Base-by-base conservation (phyloP, 768 basidiomycete species). In the Mycena kentingensis region DNA sequence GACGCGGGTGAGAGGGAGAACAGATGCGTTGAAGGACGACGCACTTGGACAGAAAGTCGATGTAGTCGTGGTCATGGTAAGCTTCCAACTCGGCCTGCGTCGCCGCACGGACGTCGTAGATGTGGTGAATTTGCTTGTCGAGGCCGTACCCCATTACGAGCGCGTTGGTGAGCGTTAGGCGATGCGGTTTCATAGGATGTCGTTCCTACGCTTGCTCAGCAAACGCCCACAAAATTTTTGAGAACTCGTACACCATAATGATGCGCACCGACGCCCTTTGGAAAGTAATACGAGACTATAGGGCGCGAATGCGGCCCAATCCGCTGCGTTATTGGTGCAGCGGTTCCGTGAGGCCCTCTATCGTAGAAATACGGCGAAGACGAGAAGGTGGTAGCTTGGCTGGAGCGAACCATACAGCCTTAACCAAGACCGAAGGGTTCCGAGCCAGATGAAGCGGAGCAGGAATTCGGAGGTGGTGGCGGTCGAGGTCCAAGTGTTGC, bases 181-280 rank as follows among this genome's bases (percentile, higher is more conserved):
- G 81, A 63, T 97, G 93, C 4, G 96, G 96, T 69, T 98, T 97
- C 96, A 99, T 99, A 2, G 96, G 96, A 73, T 99, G 96, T 42
- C 88, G 83, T 81, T 97, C 93, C 96, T 98, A 37, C 46, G 22
- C 34, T 25, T 35, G 36, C 37, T 51, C 22, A 49, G 29, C 37
- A 37, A 25, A 22, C 7, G 36, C 19, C 29, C 49, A 34, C 28
- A 49, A 36, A 26, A 12, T 2, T 6, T 13, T 24, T 15, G 25
- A 21, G 36, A 38, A 26, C 24, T 46, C 84, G 49, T 73, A 96
- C 96, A 56, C 96, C 96, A 74, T 98, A 99, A 67, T 99, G 97
- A 67, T 93, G 91, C 56, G 90, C 87, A 3, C 97, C 97, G 2
- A 98, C 90, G 43, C 87, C 91, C 71, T 89, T 88, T 0, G 97